phyloP scores from a whole-genome alignment of 495 filamentous ascomycete species.

The Neurospora sublineolata region DNA sequence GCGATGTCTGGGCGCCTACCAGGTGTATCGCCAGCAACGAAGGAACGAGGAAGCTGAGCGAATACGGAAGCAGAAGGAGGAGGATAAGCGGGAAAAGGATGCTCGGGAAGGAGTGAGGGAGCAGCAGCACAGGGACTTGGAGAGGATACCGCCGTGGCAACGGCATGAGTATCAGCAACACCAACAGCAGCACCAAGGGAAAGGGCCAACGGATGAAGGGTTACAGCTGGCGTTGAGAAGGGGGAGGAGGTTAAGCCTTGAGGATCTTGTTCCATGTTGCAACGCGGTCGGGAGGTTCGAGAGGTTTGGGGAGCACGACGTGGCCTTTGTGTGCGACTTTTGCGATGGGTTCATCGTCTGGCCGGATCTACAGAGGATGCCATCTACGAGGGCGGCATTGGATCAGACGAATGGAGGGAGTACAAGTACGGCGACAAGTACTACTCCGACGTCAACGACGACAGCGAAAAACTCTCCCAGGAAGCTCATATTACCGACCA shows the following conservation, averaged over 20 bases:
- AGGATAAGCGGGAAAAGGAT: conserved; percentile 1
- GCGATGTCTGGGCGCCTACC: conserved; percentile 34
- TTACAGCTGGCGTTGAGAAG: conserved; percentile 1
- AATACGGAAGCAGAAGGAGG: conserved; percentile 2
- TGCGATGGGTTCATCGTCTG: conserved; percentile 39
- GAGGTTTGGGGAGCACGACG: conserved; percentile 28
- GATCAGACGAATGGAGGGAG: neutral
- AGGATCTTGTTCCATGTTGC: conserved; percentile 27
- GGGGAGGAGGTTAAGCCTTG: conserved; percentile 13
- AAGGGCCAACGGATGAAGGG: neutral
- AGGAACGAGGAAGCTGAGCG: conserved; percentile 11
- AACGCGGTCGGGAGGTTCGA: conserved; percentile 31
- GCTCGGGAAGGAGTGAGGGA: neutral
- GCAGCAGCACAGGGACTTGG: neutral
- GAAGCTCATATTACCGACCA: neutral
- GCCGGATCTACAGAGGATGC: conserved; percentile 32
- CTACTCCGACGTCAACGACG: neutral
- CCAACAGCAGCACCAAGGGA: conserved; percentile 7
- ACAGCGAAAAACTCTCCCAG: neutral
- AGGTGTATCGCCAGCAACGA: conserved; percentile 30
- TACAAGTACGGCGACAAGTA: neutral
- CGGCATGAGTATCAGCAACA: conserved; percentile 13
- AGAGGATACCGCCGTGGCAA: conserved; percentile 6
- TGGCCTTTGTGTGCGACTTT: conserved; percentile 39
- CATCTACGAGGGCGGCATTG: conserved; percentile 21